These are phyloP conservation scores for Saccharum officinarum DNA, from an alignment of 176 grass and related monocot species.

Conservation along the genomic window DNA sequence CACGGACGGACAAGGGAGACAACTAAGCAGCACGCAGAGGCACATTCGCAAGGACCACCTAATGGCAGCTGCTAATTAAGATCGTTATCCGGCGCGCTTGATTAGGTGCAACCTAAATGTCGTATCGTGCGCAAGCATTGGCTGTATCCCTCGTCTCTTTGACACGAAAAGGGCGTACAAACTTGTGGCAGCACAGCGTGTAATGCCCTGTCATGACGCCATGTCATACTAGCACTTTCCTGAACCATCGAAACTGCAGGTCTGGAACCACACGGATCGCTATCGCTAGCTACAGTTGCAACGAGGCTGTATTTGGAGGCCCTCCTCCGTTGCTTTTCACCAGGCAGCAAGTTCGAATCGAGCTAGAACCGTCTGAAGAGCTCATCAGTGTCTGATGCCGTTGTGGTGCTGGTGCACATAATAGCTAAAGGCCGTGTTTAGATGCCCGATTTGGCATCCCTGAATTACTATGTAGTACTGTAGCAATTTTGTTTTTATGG, in stretches of 20 bases:
- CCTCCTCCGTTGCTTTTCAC: not conserved
- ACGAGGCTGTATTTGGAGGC: not conserved
- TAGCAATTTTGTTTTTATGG: no score
- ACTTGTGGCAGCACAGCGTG: not conserved
- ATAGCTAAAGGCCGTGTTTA: no score
- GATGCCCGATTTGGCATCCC: no score
- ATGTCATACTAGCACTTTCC: not conserved
- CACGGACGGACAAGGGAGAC: conserved; percentile 2
- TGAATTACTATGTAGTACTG: no score
- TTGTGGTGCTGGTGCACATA: not conserved
- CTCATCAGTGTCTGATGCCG: not conserved
- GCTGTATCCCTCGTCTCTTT: not conserved
- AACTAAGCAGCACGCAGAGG: conserved; percentile 11
- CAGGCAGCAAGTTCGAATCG: not conserved
- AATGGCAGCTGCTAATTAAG: conserved; percentile 15
- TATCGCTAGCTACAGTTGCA: not conserved
- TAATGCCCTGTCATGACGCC: not conserved
- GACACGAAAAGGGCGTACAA: not conserved
- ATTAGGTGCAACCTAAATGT: conserved; percentile 43
- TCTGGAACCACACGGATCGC: not conserved
- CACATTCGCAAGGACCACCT: conserved; percentile 17
- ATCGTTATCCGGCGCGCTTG: conserved; percentile 14
- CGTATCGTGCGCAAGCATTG: conserved; percentile 18
- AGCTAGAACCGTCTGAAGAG: conserved; percentile 1
- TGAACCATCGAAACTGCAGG: conserved; percentile 7